Evolutionary conservation across 495 filamentous ascomycete genomes (phyloP).

Genomic region (Penicillium argentinense): DNA sequence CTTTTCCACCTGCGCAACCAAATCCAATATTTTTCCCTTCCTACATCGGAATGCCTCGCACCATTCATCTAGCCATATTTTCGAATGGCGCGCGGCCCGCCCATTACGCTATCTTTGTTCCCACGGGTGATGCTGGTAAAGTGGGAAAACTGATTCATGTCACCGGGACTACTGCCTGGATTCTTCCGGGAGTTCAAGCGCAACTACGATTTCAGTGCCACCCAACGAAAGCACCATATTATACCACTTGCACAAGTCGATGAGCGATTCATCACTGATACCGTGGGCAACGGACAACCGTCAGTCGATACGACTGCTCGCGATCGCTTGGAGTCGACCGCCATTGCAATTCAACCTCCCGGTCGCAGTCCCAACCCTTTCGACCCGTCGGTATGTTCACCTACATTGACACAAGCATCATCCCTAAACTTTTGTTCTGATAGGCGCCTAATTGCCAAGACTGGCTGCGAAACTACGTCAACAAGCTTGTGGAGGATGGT

Average conservation of each 20-base stretch:
- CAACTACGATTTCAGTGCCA: not conserved
- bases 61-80: not conserved
- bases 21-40: not conserved
- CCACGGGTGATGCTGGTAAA: not conserved
- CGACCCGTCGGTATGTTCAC: slow-evolving; percentile 1
- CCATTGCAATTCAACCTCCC: not conserved
- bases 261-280: not conserved
- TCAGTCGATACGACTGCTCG: not conserved
- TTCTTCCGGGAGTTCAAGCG: not conserved
- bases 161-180: not conserved
- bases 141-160: not conserved
- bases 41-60: not conserved
- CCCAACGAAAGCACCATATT: not conserved
- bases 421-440: no score
- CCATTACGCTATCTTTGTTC: not conserved
- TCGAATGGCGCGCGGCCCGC: not conserved
- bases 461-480: not conserved
- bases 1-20: not conserved
- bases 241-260: not conserved
- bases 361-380: slow-evolving; percentile 1
- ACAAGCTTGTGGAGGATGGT: slow-evolving; percentile 1
- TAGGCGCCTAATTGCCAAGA: slow-evolving; percentile 4
- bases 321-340: not conserved
- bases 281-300: not conserved
- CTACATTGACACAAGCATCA: not conserved